These are phyloP conservation scores for Alliaria petiolata DNA, from an alignment of 345 rosid genomes.

Conservation along the genomic window DNA sequence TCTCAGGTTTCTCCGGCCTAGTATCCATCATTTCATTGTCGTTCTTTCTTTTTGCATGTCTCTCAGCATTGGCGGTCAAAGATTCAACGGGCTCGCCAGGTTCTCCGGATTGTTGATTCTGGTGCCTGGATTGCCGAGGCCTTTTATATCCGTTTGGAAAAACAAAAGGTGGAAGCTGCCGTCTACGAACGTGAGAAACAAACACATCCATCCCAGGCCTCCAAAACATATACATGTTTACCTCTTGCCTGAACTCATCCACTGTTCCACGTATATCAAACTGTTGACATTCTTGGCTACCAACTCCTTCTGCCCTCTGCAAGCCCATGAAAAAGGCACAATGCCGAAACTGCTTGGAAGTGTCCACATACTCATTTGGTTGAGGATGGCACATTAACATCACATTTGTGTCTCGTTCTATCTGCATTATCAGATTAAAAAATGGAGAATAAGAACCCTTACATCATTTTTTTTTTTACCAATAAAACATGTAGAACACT, in stretches of 20 bases:
- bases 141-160: constrained; percentile 56
- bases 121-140: constrained; percentile 43
- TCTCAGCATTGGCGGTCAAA: constrained; percentile 31
- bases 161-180: constrained; percentile 59
- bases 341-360: constrained; percentile 45
- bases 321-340: constrained; percentile 72
- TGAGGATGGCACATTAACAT: constrained; percentile 72
- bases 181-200: constrained; percentile 64
- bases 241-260: constrained; percentile 53
- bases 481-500: neutral
- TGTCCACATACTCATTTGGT: constrained; percentile 54
- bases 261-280: constrained; percentile 68
- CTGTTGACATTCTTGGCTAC: constrained; percentile 59
- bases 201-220: constrained; percentile 65
- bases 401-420: constrained; percentile 63
- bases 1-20: constrained; percentile 38
- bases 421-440: constrained; percentile 34
- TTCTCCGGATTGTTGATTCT: constrained; percentile 36
- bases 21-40: constrained; percentile 34
- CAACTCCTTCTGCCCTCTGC: constrained; percentile 52
- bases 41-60: constrained; percentile 41
- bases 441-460: neutral
- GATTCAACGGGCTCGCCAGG: constrained; percentile 35
- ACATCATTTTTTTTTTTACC: neutral
- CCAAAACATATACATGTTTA: constrained; percentile 54